phyloP scores from a whole-genome alignment of 495 filamentous ascomycete genomes.

The Parachaetomium inaequale region DNA sequence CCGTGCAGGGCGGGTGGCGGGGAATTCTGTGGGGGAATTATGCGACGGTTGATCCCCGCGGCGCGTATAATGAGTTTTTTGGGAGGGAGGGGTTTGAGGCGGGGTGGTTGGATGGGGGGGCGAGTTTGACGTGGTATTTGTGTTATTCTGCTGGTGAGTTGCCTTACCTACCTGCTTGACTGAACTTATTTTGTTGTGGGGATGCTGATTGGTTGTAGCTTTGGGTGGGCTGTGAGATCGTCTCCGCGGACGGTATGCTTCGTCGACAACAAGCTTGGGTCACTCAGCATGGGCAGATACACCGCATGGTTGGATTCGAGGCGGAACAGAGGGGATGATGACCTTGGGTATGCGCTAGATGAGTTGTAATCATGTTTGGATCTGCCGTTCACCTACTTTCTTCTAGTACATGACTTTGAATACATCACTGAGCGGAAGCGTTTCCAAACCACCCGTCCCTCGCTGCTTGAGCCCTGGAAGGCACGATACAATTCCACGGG shows the following conservation, averaged over 20 bases:
- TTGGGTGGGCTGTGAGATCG: constrained; percentile 10
- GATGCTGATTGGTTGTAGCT: constrained; percentile 6
- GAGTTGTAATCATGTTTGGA: background rate
- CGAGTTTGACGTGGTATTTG: constrained; percentile 84
- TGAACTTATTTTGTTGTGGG: background rate
- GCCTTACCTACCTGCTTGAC: background rate
- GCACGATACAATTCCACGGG: background rate
- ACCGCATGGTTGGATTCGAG: background rate
- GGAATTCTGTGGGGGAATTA: constrained; percentile 82
- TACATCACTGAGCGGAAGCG: background rate
- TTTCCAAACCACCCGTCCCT: background rate
- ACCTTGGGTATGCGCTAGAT: background rate
- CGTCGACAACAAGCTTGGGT: no score
- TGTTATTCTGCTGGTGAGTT: constrained; percentile 64
- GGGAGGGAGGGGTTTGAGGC: constrained; percentile 58
- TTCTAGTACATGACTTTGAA: background rate
- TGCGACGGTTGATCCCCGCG: constrained; percentile 68
- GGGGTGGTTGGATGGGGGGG: constrained; percentile 80
- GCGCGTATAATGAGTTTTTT: constrained; percentile 73
- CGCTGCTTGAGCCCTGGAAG: background rate
- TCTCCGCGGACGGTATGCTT: background rate
- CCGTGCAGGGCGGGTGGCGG: constrained; percentile 72
- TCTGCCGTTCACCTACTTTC: background rate
- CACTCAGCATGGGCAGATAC: background rate
- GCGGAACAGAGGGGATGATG: no score